Base-by-base conservation (phyloP, 371 early-diverging fungal species). In the Mucor racemosus region DNA sequence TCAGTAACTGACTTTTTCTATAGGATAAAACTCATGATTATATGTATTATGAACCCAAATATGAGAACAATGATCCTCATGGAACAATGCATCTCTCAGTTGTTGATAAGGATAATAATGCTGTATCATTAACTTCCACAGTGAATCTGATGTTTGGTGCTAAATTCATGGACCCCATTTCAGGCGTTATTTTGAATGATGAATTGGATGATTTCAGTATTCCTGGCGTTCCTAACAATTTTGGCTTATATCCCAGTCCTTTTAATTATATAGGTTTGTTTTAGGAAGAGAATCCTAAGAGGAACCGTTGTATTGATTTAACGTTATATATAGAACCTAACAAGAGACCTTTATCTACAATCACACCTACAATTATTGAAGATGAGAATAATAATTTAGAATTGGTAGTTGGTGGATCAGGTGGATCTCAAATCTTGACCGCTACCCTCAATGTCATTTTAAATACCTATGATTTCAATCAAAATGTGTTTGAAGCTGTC, bases 181-280 rank as follows among this genome's bases (percentile, higher is more conserved):
- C 99, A 0, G 99, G 99, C n/a, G 87, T 99, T 41, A 93, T 99
- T 54, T 82, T 99, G 58, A 99, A 99, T 82, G 90, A 99, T 73
- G 91, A 98, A 70, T 97, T 99, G 91, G 99, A 99, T 75, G 99
- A 99, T 72, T 99, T 99, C 73, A 92, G 94, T 58, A 94, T 95
- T 17, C 96, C 97, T 17, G 91, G 91, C 48, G 65, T 80, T 21
- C 84, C 93, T 15, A 96, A 98, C 75, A 79, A 83, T 13, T 97
- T 96, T 83, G 95, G 94, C 13, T 83, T 97, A 17, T 84, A 79
- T 33, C 94, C 97, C 0, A 92, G 92, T 38, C 86, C 89, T 3
- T 86, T 85, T 76, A 99, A 99, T 84, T 94, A 85, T 69, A 83
- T 94, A 35, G 85, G 81, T 87, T 74, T 63, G 68, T 41, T 17